Percentiles rank a stretch among this genome's conserved stretches.
phyloP scores from a whole-genome alignment of 441 rosid species.

The Melastoma candidum region DNA sequence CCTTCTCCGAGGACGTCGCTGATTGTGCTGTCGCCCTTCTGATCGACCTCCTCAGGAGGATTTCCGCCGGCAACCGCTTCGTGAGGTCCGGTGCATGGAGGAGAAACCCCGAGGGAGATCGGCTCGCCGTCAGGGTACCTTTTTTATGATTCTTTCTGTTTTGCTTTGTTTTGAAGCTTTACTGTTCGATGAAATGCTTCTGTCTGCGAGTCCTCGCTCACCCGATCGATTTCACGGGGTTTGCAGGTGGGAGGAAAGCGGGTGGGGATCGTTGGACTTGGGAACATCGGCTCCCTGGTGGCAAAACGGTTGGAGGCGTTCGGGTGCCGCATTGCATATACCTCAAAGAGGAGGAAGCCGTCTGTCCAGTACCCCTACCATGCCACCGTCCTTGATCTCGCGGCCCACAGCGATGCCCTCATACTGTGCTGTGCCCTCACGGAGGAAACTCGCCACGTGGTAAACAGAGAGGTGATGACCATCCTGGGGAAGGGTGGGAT shows the following conservation, averaged over 20 bases:
- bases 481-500: conserved; percentile 23
- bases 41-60: conserved; percentile 32
- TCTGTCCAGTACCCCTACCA: conserved; percentile 15
- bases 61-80: conserved; percentile 30
- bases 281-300: conserved; percentile 23
- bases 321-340: conserved; percentile 22
- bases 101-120: not conserved
- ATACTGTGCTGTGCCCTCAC: conserved; percentile 22
- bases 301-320: conserved; percentile 24
- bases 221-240: too few species aligned
- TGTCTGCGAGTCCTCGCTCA: not conserved
- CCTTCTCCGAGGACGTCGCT: conserved; percentile 39
- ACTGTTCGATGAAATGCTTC: conserved; percentile 7
- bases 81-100: conserved; percentile 16
- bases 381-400: conserved; percentile 15
- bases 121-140: not conserved
- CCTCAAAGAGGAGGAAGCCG: conserved; percentile 23
- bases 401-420: conserved; percentile 18
- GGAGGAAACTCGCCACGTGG: conserved; percentile 13
- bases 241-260: conserved; percentile 25
- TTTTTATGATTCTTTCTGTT: not conserved
- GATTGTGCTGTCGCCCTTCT: conserved; percentile 38
- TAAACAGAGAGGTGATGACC: conserved; percentile 20
- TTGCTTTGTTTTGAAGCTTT: not conserved
- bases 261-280: conserved; percentile 28